These are phyloP conservation scores for Ceratobasidium sp. DNA, from an alignment of 1,284 basidiomycete species.

Conservation along the genomic window DNA sequence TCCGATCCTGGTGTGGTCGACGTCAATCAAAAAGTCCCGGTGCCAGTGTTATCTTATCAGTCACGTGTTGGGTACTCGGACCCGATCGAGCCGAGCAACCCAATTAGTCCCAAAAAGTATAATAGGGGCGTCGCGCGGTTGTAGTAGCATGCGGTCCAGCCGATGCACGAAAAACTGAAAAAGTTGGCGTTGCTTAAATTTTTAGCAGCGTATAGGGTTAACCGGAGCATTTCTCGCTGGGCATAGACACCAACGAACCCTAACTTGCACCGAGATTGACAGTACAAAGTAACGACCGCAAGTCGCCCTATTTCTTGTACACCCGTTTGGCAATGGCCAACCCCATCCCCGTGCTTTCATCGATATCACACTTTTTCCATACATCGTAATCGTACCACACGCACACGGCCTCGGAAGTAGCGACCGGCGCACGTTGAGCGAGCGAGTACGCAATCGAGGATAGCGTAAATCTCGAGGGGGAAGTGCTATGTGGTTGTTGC, in stretches of 20 bases:
- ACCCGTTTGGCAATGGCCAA: constrained; percentile 28
- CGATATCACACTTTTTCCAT: constrained; percentile 44
- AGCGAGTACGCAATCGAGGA: constrained; percentile 45
- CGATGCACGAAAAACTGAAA: not conserved
- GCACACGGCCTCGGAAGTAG: constrained; percentile 46
- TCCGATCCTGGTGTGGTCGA: constrained; percentile 29
- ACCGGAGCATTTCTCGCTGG: not conserved
- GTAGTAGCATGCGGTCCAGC: not conserved
- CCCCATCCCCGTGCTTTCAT: constrained; percentile 25
- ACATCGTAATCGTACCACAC: constrained; percentile 49
- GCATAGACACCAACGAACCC: not conserved
- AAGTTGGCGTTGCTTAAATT: not conserved
- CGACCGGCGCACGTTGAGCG: constrained; percentile 44
- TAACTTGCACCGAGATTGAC: no score
- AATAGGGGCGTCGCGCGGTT: not conserved
- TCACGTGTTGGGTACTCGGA: constrained; percentile 28
- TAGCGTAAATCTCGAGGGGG: constrained; percentile 44
- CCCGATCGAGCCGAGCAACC: not conserved
- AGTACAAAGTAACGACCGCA: not conserved
- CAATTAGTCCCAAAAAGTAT: not conserved
- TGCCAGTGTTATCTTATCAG: constrained; percentile 39
- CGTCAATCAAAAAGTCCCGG: constrained; percentile 40
- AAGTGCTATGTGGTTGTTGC: constrained; percentile 44
- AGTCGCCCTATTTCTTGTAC: not conserved
- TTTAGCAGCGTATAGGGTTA: no score